phyloP scores from a whole-genome alignment of 176 grass and related monocot species.

The Paspalum notatum region DNA sequence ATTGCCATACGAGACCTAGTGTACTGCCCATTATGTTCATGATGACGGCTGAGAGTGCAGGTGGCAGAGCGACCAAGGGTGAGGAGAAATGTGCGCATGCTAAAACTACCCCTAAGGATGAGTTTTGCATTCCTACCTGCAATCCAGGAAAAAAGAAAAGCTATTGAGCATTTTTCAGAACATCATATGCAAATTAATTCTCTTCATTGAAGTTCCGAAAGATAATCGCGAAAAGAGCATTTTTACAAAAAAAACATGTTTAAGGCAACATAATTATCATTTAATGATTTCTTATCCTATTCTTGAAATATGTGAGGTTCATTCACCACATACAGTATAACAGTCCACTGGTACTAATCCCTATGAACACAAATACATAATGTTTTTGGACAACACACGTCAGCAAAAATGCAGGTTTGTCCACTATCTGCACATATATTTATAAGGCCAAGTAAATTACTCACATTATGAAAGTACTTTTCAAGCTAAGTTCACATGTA shows the following conservation, averaged over 20 bases:
- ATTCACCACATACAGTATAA: background rate
- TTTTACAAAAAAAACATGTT: background rate
- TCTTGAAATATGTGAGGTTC: background rate
- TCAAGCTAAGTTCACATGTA: background rate
- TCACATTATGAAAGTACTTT: background rate
- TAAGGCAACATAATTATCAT: background rate
- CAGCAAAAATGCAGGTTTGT: background rate
- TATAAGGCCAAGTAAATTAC: background rate
- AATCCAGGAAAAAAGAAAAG: slow-evolving; percentile 31
- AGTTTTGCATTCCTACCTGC: slow-evolving; percentile 93
- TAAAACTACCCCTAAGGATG: slow-evolving; percentile 71
- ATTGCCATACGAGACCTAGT: slow-evolving; percentile 69
- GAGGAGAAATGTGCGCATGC: slow-evolving; percentile 82
- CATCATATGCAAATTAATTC: background rate
- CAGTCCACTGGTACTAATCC: background rate
- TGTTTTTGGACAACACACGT: background rate
- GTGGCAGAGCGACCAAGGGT: slow-evolving; percentile 62
- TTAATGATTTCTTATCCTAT: slow-evolving; percentile 8
- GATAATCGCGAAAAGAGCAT: slow-evolving; percentile 11
- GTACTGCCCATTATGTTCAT: slow-evolving; percentile 93
- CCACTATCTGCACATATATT: background rate
- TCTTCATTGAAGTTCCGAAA: slow-evolving; percentile 23
- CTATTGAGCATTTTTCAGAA: slow-evolving; percentile 24
- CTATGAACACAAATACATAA: background rate
- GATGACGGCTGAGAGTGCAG: slow-evolving; percentile 78